phyloP scores from a whole-genome alignment of 306 rosid species.

The Glycine tomentella region DNA sequence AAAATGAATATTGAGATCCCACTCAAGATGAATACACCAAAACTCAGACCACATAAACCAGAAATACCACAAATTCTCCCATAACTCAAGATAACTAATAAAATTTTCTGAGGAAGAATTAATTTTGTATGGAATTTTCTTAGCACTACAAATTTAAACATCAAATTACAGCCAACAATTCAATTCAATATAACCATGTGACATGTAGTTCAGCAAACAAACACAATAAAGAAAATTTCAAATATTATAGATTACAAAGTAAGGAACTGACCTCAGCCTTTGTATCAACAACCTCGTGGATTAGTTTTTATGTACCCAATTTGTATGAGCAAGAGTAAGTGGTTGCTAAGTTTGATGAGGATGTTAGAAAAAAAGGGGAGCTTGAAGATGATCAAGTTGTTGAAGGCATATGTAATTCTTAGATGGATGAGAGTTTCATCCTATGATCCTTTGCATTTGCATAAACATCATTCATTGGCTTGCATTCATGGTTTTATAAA shows the following conservation, averaged over 20 bases:
- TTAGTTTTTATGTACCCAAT: too few species aligned
- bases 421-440: too few species aligned
- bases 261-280: slow-evolving; percentile 75
- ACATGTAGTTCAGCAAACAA: slow-evolving; percentile 17
- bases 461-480: too few species aligned
- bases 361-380: too few species aligned
- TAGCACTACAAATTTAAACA: neutral
- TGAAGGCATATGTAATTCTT: too few species aligned
- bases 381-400: too few species aligned
- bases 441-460: too few species aligned
- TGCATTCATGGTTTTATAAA: too few species aligned
- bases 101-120: too few species aligned
- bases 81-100: neutral
- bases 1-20: neutral
- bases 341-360: too few species aligned
- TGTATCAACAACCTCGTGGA: slow-evolving; percentile 76
- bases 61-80: neutral
- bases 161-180: slow-evolving; percentile 15
- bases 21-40: neutral
- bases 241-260: neutral
- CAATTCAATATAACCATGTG: neutral
- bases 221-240: slow-evolving; percentile 17
- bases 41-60: neutral
- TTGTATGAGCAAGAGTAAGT: too few species aligned
- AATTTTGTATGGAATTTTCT: too few species aligned